Base-by-base conservation (phyloP, 345 rosid species). In the Euphorbia lathyris region DNA sequence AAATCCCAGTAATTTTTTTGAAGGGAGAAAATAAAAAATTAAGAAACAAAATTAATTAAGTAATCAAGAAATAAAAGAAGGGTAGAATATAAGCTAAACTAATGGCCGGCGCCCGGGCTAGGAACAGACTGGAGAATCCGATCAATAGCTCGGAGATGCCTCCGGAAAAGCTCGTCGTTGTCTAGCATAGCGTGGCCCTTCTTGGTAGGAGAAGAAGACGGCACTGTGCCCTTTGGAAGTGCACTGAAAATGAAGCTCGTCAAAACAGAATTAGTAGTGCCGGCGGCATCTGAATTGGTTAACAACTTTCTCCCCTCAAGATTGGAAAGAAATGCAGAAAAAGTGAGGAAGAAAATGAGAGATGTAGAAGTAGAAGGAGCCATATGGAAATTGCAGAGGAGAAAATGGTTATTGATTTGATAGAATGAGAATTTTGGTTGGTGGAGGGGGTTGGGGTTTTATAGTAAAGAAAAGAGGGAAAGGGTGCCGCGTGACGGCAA, bases 41-140 rank as follows among this genome's bases (percentile, higher is more conserved):
- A 57, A 36, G 13, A 5, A 30, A 55, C 38, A 62, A 48, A 34
- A 60, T n/a, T 36, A 60, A 34, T 34, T 8, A 60, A 32, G 2
- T 20, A 9, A 40, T 20, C 20, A 43, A 48, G 17, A 48, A 48
- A 48, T 4, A 2, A 48, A 16, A 19, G 2, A 17, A 48, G n/a
- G 0, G 25, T 34, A 34, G n/a, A n/a, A n/a, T 34, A 34, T 34
- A 34, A 45, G n/a, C 43, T 1, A 16, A 47, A 9, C 57, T 72
- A 85, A 76, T 90, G 86, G 53, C 97, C 97, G n/a, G 77, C 83
- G 7, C 93, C 97, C 7, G 98, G 97, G 72, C 98, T 90, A 1
- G 98, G 98, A 70, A 90, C 93, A 19, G 98, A 90, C 19, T 62
- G 77, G 19, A 90, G 90, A 70, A 81, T 72, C 79, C 96, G 85